A percentile compares a stretch with the other conserved stretches of the same genome.
Evolutionary conservation across 805 yeast genomes (phyloP).

Genomic region (Kluyveromyces dobzhanskii): DNA sequence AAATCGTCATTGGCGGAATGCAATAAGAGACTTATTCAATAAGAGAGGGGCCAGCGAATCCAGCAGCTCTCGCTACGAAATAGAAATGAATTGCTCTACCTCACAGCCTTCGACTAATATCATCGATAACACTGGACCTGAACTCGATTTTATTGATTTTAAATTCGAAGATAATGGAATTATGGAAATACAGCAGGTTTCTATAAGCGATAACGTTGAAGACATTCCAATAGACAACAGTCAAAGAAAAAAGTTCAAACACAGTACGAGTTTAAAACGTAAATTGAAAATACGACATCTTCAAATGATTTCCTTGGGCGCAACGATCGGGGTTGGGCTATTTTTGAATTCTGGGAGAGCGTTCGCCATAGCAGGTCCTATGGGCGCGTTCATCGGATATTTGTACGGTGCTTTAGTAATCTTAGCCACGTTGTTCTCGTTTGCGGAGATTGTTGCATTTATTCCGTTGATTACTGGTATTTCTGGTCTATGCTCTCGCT

Average conservation of each 20-base stretch:
- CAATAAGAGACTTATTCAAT: neutral
- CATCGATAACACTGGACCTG: constrained; percentile 9
- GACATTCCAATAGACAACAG: neutral
- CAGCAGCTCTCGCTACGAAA: neutral
- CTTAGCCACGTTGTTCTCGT: constrained; percentile 58
- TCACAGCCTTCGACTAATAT: constrained; percentile 7
- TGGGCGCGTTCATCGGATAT: constrained; percentile 67
- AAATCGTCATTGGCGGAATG: neutral
- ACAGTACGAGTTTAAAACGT: constrained; percentile 35
- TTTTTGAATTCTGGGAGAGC: constrained; percentile 66
- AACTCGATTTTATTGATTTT: constrained; percentile 8
- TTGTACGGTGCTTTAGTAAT: constrained; percentile 57
- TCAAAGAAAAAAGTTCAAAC: neutral
- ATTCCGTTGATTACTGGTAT: constrained; percentile 76
- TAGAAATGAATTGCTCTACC: neutral
- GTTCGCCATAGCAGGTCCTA: constrained; percentile 64
- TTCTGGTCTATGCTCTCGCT: constrained; percentile 63
- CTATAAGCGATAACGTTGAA: neutral
- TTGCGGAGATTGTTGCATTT: constrained; percentile 75
- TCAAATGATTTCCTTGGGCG: constrained; percentile 73
- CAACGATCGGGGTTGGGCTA: constrained; percentile 72
- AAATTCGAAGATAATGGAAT: constrained; percentile 4
- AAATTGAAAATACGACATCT: constrained; percentile 57
- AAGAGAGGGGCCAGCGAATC: neutral
- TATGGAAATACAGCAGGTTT: neutral